Conservation (phyloP, 2,329 filamentous ascomycete species). For the Fusarium guadeloupense region DNA sequence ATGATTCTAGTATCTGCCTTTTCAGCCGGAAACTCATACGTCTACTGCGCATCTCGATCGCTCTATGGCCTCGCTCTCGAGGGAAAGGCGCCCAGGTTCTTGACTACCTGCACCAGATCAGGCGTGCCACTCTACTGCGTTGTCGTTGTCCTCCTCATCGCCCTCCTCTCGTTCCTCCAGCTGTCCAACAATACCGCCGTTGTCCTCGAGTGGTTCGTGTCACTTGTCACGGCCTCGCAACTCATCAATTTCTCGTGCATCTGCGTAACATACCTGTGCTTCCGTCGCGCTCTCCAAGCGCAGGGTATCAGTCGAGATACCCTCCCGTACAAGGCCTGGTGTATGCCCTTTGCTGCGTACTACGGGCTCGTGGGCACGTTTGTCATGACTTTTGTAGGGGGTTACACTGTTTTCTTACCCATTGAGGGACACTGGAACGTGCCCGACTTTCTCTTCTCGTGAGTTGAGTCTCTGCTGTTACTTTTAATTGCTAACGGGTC, state of each 20-base stretch:
- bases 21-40: conserved; percentile 72
- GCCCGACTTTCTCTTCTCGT: conserved; percentile 77
- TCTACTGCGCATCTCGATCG: conserved; percentile 73
- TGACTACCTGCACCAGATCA: conserved; percentile 67
- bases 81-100: conserved; percentile 69
- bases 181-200: conserved; percentile 71
- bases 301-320: conserved; percentile 74
- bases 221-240: conserved; percentile 74
- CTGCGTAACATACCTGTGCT: conserved; percentile 76
- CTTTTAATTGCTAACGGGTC: background rate
- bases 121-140: conserved; percentile 83
- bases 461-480: conserved; percentile 42
- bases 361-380: conserved; percentile 70
- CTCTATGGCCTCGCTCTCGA: conserved; percentile 75
- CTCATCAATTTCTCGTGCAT: conserved; percentile 78
- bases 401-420: conserved; percentile 79
- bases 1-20: conserved; percentile 73
- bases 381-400: conserved; percentile 78
- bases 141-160: conserved; percentile 69
- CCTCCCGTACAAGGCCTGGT: conserved; percentile 74
- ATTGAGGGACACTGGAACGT: conserved; percentile 68
- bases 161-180: conserved; percentile 78
- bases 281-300: conserved; percentile 72
- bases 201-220: conserved; percentile 78
- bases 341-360: conserved; percentile 78